Percentiles rank a stretch among this genome's conserved stretches.
Conservation (phyloP, 768 basidiomycete species). For the Neoboletus subvelutipes region DNA sequence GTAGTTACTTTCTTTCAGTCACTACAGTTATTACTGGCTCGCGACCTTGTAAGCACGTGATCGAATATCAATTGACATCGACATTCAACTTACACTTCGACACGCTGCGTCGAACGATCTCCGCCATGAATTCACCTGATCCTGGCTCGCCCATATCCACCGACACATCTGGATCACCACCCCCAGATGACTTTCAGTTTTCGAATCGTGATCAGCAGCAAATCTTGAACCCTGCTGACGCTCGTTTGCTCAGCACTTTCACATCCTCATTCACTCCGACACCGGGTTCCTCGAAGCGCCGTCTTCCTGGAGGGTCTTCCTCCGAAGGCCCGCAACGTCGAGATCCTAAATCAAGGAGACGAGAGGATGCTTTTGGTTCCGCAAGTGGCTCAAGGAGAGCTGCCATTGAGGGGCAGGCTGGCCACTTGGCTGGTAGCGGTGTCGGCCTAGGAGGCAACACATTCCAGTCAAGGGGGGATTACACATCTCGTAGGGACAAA, state of each 20-base stretch:
- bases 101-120: neutral
- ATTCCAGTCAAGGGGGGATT: conserved; percentile 35
- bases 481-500: conserved; percentile 49
- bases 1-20: too few species aligned
- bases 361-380: conserved; percentile 40
- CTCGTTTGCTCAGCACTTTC: conserved; percentile 19
- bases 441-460: conserved; percentile 19
- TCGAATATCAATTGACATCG: neutral
- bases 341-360: conserved; percentile 51
- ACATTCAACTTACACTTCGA: neutral
- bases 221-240: conserved; percentile 16
- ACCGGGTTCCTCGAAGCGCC: conserved; percentile 46
- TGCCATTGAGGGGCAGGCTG: conserved; percentile 22
- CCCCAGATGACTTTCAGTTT: conserved; percentile 36
- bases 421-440: conserved; percentile 7
- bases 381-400: conserved; percentile 23
- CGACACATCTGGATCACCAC: conserved; percentile 38
- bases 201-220: conserved; percentile 32
- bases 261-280: conserved; percentile 21
- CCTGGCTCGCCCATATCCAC: conserved; percentile 38
- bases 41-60: conserved; percentile 20
- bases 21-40: too few species aligned
- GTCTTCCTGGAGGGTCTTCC: conserved; percentile 48
- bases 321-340: conserved; percentile 44
- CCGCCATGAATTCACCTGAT: conserved; percentile 37